These are phyloP conservation scores for Albatrellus ellisii DNA, from an alignment of 768 basidiomycete species.

Conservation along the genomic window DNA sequence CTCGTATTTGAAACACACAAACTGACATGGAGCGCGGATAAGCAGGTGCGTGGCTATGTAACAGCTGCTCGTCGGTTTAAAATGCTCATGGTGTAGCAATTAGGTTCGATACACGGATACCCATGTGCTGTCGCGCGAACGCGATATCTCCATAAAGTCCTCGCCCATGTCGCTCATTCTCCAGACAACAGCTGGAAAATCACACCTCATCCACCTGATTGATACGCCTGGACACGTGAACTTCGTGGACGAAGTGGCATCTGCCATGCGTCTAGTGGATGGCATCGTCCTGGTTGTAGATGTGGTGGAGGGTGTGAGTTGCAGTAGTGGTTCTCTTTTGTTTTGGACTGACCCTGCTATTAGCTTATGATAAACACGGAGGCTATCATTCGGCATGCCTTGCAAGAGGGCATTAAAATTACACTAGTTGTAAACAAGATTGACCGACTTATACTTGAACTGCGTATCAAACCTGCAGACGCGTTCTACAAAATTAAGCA, in stretches of 20 bases:
- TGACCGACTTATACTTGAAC: constrained; percentile 91
- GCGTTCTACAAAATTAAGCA: constrained; percentile 99
- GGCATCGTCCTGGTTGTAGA: constrained; percentile 92
- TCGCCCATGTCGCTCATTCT: constrained; percentile 92
- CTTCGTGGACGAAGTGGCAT: constrained; percentile 95
- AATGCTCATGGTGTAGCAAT: not conserved
- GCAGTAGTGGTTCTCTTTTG: constrained; percentile 1
- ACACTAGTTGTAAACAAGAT: constrained; percentile 96
- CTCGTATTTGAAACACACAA: constrained; percentile 95
- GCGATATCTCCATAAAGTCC: constrained; percentile 92
- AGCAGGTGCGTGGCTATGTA: constrained; percentile 39
- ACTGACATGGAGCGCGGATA: constrained; percentile 85
- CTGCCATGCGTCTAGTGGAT: constrained; percentile 75
- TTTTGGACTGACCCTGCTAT: constrained; percentile 7
- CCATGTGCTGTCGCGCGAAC: constrained; percentile 76
- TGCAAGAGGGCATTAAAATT: constrained; percentile 82
- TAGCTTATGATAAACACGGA: constrained; percentile 93
- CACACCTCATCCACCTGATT: constrained; percentile 84
- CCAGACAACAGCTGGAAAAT: constrained; percentile 78
- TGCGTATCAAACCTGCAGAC: constrained; percentile 89
- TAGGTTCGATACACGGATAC: constrained; percentile 95
- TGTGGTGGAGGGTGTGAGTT: constrained; percentile 85
- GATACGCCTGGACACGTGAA: constrained; percentile 99
- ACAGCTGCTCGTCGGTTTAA: constrained; percentile 13
- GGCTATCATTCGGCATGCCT: constrained; percentile 73